These are phyloP conservation scores for Fusarium annulatum DNA, from an alignment of 2,329 filamentous ascomycete genomes.

Conservation along the genomic window DNA sequence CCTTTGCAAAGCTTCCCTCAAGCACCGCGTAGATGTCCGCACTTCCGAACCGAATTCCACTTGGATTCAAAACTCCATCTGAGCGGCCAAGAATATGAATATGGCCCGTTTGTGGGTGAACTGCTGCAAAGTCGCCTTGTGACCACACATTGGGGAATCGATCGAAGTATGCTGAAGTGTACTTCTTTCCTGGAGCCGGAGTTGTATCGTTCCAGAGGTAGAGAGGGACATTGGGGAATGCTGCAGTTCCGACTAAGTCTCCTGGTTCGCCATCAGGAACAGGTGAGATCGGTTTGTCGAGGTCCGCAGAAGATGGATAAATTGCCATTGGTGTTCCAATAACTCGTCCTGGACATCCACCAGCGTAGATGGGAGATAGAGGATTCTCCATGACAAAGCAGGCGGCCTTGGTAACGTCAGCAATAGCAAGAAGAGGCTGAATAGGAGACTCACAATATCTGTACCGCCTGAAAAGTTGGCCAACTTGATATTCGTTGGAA, in stretches of 20 bases:
- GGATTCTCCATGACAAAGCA: constrained; percentile 74
- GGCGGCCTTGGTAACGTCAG: constrained; percentile 55
- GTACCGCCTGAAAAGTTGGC: constrained; percentile 82
- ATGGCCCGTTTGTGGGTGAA: constrained; percentile 74
- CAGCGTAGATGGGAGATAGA: constrained; percentile 72
- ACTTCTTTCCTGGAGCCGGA: constrained; percentile 64
- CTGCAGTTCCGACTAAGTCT: constrained; percentile 75
- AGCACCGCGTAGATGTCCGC: constrained; percentile 83
- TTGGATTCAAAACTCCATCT: constrained; percentile 84
- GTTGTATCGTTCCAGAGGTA: constrained; percentile 69
- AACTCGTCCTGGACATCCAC: constrained; percentile 62
- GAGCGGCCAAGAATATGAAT: constrained; percentile 76
- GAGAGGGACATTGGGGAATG: constrained; percentile 82
- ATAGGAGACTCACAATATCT: constrained; percentile 68
- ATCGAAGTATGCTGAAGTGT: constrained; percentile 69
- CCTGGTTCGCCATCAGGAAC: constrained; percentile 72
- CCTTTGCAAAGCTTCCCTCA: constrained; percentile 71
- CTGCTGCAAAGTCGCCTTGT: constrained; percentile 81
- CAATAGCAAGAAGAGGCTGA: neutral
- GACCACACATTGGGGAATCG: constrained; percentile 79
- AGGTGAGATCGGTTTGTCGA: constrained; percentile 56
- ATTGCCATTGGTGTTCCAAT: constrained; percentile 64
- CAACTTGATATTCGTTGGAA: constrained; percentile 74
- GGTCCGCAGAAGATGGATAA: constrained; percentile 66
- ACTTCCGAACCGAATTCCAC: constrained; percentile 81